Evolutionary conservation across 306 rosid genomes (phyloP).

Genomic region (Cucurbita pepo): DNA sequence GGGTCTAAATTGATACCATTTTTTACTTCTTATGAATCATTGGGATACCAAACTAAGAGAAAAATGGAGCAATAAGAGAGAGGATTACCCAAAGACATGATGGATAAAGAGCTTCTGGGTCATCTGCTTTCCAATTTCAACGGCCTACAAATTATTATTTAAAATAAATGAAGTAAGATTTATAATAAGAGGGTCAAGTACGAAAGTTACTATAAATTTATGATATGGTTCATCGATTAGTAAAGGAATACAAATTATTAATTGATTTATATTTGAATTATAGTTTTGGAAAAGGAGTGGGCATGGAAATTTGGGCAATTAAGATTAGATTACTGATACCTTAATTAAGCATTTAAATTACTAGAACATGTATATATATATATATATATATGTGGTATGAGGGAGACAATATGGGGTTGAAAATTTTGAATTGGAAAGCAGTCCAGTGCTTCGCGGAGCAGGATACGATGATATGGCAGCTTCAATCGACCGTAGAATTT

Average conservation of each 20-base stretch:
- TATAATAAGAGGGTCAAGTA: too few relatives aligned
- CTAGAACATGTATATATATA: not conserved
- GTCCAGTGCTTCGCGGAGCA: not conserved
- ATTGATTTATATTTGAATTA: too few relatives aligned
- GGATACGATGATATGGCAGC: not conserved
- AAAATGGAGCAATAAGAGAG: not conserved
- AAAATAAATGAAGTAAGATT: too few relatives aligned
- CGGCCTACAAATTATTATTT: conserved; percentile 33
- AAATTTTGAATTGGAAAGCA: not conserved
- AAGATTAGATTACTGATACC: not conserved
- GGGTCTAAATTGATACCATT: too few relatives aligned
- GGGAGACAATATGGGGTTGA: not conserved
- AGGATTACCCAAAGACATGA: conserved; percentile 68
- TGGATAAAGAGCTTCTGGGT: conserved; percentile 64
- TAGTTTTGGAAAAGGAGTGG: not conserved
- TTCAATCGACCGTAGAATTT: not conserved
- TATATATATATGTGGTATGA: not conserved
- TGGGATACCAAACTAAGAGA: too few relatives aligned
- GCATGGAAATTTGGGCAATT: not conserved
- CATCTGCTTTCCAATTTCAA: conserved; percentile 62
- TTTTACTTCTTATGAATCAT: too few relatives aligned
- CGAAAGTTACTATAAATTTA: too few relatives aligned
- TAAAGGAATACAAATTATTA: too few relatives aligned
- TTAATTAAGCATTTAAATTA: too few relatives aligned
- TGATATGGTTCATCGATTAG: too few relatives aligned